phyloP scores from a whole-genome alignment of 352 stramenopile genomes.

The Phytophthora fragariaefolia region DNA sequence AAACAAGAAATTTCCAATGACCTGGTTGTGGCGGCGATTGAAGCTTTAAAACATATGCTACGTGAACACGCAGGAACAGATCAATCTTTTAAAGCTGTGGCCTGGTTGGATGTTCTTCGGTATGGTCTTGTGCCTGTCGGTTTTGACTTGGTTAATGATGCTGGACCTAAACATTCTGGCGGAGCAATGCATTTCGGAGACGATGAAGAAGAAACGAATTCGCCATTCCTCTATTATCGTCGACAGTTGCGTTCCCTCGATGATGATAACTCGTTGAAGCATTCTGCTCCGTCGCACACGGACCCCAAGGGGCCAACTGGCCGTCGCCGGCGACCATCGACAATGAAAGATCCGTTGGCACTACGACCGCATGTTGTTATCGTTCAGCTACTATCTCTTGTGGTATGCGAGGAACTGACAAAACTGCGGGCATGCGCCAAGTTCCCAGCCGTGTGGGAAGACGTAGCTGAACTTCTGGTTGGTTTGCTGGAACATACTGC shows the following conservation, averaged over 20 bases:
- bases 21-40: constrained; percentile 46
- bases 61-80: constrained; percentile 38
- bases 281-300: neutral
- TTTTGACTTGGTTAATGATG: constrained; percentile 54
- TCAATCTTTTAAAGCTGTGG: constrained; percentile 42
- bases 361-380: constrained; percentile 65
- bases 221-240: constrained; percentile 62
- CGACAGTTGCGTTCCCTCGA: constrained; percentile 46
- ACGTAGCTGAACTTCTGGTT: constrained; percentile 61
- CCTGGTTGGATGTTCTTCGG: constrained; percentile 69
- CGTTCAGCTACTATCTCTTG: constrained; percentile 66
- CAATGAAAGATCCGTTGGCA: constrained; percentile 66
- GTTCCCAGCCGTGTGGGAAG: constrained; percentile 62
- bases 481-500: constrained; percentile 59
- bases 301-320: constrained; percentile 14
- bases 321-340: constrained; percentile 53
- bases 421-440: constrained; percentile 45
- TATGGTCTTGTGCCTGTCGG: constrained; percentile 65
- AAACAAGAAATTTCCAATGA: constrained; percentile 54
- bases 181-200: constrained; percentile 31
- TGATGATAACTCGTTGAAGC: constrained; percentile 11
- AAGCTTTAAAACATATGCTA: constrained; percentile 66
- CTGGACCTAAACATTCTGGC: constrained; percentile 9
- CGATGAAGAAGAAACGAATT: constrained; percentile 46
- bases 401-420: constrained; percentile 68